phyloP scores from a whole-genome alignment of 768 basidiomycete genomes.

The Tylopilus cervinicoccineus region DNA sequence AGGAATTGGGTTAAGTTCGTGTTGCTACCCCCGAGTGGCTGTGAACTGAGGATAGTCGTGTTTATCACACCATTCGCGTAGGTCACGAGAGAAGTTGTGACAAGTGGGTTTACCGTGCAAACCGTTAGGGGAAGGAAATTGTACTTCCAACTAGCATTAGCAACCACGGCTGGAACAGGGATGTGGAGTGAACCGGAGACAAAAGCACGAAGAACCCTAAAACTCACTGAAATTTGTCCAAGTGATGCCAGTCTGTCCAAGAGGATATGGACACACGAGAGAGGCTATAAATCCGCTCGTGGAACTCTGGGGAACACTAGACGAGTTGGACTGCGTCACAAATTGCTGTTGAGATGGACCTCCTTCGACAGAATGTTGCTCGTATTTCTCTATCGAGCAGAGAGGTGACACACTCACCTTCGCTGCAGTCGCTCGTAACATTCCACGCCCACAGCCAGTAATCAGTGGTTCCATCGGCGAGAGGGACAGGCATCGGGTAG shows the following conservation, averaged over 20 bases:
- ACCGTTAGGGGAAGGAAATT: slow-evolving; percentile 7
- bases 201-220: not conserved
- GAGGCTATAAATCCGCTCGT: slow-evolving; percentile 1
- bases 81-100: slow-evolving; percentile 12
- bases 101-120: slow-evolving; percentile 7
- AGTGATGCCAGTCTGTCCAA: not conserved
- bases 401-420: not conserved
- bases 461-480: not conserved
- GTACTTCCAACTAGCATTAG: slow-evolving; percentile 11
- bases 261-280: slow-evolving; percentile 3
- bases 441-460: slow-evolving; percentile 9
- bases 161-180: not conserved
- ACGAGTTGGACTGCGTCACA: slow-evolving; percentile 2
- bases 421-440: not conserved
- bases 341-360: slow-evolving; percentile 1
- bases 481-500: not conserved
- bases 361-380: not conserved
- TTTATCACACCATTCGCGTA: slow-evolving; percentile 6
- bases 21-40: not conserved
- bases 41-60: not conserved
- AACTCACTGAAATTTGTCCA: slow-evolving; percentile 6
- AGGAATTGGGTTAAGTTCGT: slow-evolving; percentile 11
- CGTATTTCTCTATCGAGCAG: not conserved
- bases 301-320: not conserved
- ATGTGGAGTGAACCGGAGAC: no score